Evolutionary conservation across 139 green algal genomes (phyloP).

Genomic region (Coelastrella sp.): DNA sequence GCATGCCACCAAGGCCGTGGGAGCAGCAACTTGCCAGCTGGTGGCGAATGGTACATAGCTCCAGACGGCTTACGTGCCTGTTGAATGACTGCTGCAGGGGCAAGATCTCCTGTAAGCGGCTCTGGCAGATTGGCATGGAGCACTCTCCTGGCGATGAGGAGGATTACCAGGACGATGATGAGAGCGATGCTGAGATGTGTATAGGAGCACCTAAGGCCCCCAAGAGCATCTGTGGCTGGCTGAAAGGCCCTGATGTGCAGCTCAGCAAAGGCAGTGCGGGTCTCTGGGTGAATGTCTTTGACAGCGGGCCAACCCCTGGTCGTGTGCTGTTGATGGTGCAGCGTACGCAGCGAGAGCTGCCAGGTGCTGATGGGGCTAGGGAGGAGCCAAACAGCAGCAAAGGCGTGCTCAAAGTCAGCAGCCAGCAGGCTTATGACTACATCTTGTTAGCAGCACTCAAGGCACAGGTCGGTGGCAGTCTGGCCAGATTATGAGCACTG

Average conservation of each 20-base stretch:
- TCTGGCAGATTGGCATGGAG: constrained; percentile 54
- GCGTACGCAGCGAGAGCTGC: constrained; percentile 39
- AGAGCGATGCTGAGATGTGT: not conserved
- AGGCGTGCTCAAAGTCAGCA: constrained; percentile 51
- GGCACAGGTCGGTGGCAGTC: constrained; percentile 20
- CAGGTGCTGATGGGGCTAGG: not conserved
- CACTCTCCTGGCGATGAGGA: constrained; percentile 29
- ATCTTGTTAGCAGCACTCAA: constrained; percentile 57
- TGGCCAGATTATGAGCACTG: not conserved
- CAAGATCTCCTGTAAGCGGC: constrained; percentile 42
- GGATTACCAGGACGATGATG: constrained; percentile 3
- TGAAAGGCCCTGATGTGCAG: not conserved
- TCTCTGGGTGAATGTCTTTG: constrained; percentile 50
- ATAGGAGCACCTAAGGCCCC: not conserved
- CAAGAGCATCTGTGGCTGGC: constrained; percentile 35
- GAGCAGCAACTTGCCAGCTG: too few relatives aligned
- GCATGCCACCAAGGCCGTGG: too few relatives aligned
- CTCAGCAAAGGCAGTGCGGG: not conserved
- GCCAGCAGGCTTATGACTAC: constrained; percentile 56
- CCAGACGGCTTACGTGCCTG: too few relatives aligned
- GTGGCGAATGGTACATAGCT: too few relatives aligned
- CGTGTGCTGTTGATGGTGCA: constrained; percentile 44
- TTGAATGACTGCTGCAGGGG: constrained; percentile 24
- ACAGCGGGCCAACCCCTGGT: constrained; percentile 21
- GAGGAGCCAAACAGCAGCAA: not conserved